Evolutionary conservation across 2,329 filamentous ascomycete species (phyloP).

Genomic region (Exophiala mesophila): DNA sequence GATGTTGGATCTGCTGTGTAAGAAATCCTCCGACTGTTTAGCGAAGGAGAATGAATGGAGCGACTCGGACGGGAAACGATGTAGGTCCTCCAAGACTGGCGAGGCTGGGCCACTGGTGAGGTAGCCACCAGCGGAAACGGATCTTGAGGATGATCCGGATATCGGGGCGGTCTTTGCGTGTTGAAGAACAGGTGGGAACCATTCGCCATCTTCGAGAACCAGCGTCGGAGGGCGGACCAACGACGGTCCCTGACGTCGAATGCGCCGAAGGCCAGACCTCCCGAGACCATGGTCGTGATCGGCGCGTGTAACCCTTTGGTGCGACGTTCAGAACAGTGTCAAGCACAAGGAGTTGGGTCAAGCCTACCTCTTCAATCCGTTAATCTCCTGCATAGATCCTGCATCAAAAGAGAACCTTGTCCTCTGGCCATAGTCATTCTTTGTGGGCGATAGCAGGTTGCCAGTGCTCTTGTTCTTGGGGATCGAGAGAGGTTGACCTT

Average conservation of each 20-base stretch:
- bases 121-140: conserved; percentile 36
- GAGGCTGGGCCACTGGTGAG: conserved; percentile 62
- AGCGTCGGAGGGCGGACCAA: conserved; percentile 56
- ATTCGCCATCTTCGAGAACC: conserved; percentile 57
- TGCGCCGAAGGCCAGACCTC: conserved; percentile 81
- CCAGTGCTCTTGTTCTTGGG: conserved; percentile 48
- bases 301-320: conserved; percentile 68
- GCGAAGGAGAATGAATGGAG: conserved; percentile 98
- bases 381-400: conserved; percentile 60
- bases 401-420: conserved; percentile 75
- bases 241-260: conserved; percentile 73
- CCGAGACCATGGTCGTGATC: conserved; percentile 86
- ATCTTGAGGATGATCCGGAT: conserved; percentile 51
- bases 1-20: conserved; percentile 88
- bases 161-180: conserved; percentile 67
- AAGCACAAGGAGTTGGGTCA: conserved; percentile 17
- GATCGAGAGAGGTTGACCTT: conserved; percentile 27
- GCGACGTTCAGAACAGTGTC: conserved; percentile 8
- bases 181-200: conserved; percentile 54
- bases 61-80: conserved; percentile 89
- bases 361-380: conserved; percentile 68
- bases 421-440: conserved; percentile 51
- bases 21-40: conserved; percentile 84
- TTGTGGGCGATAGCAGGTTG: conserved; percentile 42
- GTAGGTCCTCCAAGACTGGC: conserved; percentile 76